Base-by-base conservation (phyloP, 768 basidiomycete genomes). In the Trametes meyenii region DNA sequence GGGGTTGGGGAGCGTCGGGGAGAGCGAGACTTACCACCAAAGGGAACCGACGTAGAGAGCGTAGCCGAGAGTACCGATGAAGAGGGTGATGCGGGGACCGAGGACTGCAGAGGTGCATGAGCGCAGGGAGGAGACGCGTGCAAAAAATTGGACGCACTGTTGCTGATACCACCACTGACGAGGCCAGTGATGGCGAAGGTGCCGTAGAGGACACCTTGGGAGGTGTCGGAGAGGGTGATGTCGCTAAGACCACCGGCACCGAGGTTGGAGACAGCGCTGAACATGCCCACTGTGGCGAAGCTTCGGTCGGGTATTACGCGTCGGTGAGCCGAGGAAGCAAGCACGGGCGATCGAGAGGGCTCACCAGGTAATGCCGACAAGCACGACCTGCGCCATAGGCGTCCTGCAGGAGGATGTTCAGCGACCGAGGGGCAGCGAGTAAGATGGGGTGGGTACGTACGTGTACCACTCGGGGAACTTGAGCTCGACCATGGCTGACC, bases 1-100 rank as follows among this genome's bases (percentile, higher is more conserved):
- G 16, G 10, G 44, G 19, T 5, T n/a, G 19, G 4, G 4, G 17
- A 19, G n/a, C 5, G 42, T 19, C 42, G 19, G 38, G 33, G 14
- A 33, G 50, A 44, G 19, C 39, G 39, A 17, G 36, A 70, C 75
- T 26, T 58, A 75, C 74, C 74, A 82, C 81, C 81, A 76, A 55
- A 75, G 75, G 0, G 81, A 69, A 13, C 82, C 78, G 35, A 83
- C 75, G 60, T 83, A 83, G 50, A 83, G 68, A 1, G 79, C 75
- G 62, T 85, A 85, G 44, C 84, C 84, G 53, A 75, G 75, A 2
- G 82, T 78, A 5, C 84, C 84, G 58, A 84, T 42, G 66, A 76
- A 76, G 19, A 85, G 75, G 0, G 85, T 83, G 11, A 78, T 59
- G 16, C 78, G 75, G 24, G 82, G 78, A 2, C 84, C 84, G n/a